Evolutionary conservation across 2,329 filamentous ascomycete species (phyloP).

Genomic region (Stachybotrys chlorohalonatus): DNA sequence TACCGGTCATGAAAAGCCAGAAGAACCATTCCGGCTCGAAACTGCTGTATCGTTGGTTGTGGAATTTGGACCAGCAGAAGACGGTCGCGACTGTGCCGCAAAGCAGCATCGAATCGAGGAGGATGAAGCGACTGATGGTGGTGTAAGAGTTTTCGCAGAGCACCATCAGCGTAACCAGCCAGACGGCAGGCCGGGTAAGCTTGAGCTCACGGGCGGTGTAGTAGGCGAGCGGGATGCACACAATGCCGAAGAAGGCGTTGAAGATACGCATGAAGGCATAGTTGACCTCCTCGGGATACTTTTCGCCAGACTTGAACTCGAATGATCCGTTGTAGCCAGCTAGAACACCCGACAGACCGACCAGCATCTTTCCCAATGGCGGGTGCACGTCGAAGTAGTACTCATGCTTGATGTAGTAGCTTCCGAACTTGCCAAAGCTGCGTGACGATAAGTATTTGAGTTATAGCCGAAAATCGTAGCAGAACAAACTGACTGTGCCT

Average conservation of each 20-base stretch:
- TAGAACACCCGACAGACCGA: conserved; percentile 89
- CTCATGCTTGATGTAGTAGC: conserved; percentile 97
- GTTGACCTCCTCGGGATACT: conserved; percentile 85
- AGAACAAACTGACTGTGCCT: conserved; percentile 46
- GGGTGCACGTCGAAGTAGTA: conserved; percentile 95
- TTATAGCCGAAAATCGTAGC: conserved; percentile 5
- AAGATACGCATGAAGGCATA: conserved; percentile 99
- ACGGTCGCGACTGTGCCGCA: conserved; percentile 98
- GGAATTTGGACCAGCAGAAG: conserved; percentile 95
- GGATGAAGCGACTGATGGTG: conserved; percentile 95
- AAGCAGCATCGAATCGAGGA: conserved; percentile 96
- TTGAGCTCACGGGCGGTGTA: conserved; percentile 88
- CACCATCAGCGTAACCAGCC: conserved; percentile 94
- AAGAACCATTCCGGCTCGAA: conserved; percentile 90
- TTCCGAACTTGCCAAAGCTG: conserved; percentile 94
- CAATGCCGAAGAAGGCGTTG: conserved; percentile 88
- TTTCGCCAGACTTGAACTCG: conserved; percentile 98
- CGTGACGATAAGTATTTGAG: conserved; percentile 6
- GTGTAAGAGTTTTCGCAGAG: conserved; percentile 99
- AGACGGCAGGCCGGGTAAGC: conserved; percentile 78
- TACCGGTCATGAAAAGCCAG: conserved; percentile 86
- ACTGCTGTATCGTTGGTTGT: conserved; percentile 73
- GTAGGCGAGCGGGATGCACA: conserved; percentile 90
- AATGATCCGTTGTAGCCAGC: conserved; percentile 98
- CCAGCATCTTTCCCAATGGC: conserved; percentile 95